Percentiles rank a stretch among this genome's conserved stretches.
Conservation (phyloP, 805 yeast species). For the Pichia scutulata region DNA sequence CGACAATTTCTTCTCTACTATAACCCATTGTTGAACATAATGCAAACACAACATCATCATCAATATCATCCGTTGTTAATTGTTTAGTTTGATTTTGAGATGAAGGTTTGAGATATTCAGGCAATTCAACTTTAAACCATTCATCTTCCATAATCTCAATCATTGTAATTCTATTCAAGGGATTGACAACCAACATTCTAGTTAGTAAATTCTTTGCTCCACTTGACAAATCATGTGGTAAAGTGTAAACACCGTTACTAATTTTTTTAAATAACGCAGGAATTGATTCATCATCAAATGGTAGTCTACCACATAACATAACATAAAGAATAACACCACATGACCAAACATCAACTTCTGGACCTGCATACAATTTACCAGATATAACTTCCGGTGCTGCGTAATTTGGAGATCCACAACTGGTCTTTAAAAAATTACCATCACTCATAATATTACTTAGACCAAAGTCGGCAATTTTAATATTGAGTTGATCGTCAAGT, state of each 20-base stretch:
- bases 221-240: conserved; percentile 76
- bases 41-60: conserved; percentile 68
- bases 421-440: conserved; percentile 89
- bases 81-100: conserved; percentile 31
- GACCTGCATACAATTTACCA: conserved; percentile 94
- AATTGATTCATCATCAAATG: conserved; percentile 93
- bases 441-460: conserved; percentile 94
- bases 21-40: conserved; percentile 83
- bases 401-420: conserved; percentile 95
- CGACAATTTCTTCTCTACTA: conserved; percentile 73
- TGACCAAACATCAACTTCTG: conserved; percentile 97
- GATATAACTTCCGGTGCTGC: conserved; percentile 97
- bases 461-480: conserved; percentile 95
- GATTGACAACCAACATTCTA: conserved; percentile 90
- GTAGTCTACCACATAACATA: conserved; percentile 91
- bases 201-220: conserved; percentile 82
- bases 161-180: conserved; percentile 86
- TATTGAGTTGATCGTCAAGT: conserved; percentile 82
- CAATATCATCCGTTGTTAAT: conserved; percentile 37
- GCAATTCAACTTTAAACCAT: conserved; percentile 81
- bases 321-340: conserved; percentile 93
- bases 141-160: conserved; percentile 89
- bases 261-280: conserved; percentile 92
- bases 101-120: conserved; percentile 68
- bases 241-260: conserved; percentile 83